Evolutionary conservation across 108 stramenopile genomes (phyloP).

Genomic region (Skeletonema marinoi): DNA sequence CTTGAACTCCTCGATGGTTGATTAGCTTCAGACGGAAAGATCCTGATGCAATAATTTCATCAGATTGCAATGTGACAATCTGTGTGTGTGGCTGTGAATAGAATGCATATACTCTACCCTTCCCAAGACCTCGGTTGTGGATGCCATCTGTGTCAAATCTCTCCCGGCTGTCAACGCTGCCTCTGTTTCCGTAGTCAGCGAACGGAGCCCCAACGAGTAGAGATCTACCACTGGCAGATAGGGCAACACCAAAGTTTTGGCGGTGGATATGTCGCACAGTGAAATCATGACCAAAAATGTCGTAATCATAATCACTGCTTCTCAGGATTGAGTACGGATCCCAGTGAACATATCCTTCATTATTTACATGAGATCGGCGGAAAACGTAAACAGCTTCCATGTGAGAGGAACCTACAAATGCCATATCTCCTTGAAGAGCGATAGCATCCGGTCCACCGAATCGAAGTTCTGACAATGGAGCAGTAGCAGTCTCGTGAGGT

Average conservation of each 20-base stretch:
- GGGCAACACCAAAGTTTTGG: slow-evolving; percentile 70
- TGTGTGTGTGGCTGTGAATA: slow-evolving; percentile 56
- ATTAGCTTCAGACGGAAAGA: slow-evolving; percentile 40
- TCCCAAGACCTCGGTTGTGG: slow-evolving; percentile 45
- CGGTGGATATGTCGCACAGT: slow-evolving; percentile 35
- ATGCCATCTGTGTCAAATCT: slow-evolving; percentile 38
- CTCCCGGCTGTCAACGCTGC: slow-evolving; percentile 23
- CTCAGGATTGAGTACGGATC: slow-evolving; percentile 23
- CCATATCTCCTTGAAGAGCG: slow-evolving; percentile 47
- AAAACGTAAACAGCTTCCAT: slow-evolving; percentile 60
- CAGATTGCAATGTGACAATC: slow-evolving; percentile 45
- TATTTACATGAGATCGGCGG: slow-evolving; percentile 32
- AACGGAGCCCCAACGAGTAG: slow-evolving; percentile 54
- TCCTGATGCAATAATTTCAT: slow-evolving; percentile 50
- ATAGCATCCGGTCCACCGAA: slow-evolving; percentile 41
- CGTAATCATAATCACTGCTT: slow-evolving; percentile 66
- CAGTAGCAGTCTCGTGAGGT: background rate
- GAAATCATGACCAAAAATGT: slow-evolving; percentile 43
- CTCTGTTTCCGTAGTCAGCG: slow-evolving; percentile 47
- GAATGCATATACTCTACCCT: slow-evolving; percentile 73
- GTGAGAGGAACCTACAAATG: slow-evolving; percentile 53
- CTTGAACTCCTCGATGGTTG: slow-evolving; percentile 14
- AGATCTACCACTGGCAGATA: slow-evolving; percentile 47
- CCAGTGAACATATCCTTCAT: slow-evolving; percentile 42
- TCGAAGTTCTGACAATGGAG: slow-evolving; percentile 17